Percentiles rank a stretch among this genome's conserved stretches.
Conservation (phyloP, 2,329 filamentous ascomycete species). For the Ceratocystis eucalypticola region DNA sequence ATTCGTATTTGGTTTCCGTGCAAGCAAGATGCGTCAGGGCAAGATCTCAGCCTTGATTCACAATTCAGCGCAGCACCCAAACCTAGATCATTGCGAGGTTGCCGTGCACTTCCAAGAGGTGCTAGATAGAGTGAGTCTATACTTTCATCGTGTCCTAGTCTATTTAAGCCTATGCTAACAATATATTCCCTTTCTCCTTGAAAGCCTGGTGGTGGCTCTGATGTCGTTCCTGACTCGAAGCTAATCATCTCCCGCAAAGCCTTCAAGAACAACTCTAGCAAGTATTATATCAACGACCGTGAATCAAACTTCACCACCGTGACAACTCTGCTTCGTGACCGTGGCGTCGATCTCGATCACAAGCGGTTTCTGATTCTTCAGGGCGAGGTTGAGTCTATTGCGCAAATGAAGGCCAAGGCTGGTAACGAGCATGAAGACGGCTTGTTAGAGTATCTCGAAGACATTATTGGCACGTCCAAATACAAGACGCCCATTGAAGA, state of each 20-base stretch:
- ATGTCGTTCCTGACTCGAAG: slow-evolving; percentile 69
- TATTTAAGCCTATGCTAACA: slow-evolving; percentile 21
- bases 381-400: slow-evolving; percentile 95
- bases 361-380: slow-evolving; percentile 96
- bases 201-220: slow-evolving; percentile 54
- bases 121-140: slow-evolving; percentile 54
- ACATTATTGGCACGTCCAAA: slow-evolving; percentile 97
- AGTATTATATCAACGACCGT: slow-evolving; percentile 89
- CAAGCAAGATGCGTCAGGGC: slow-evolving; percentile 97
- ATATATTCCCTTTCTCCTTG: neutral
- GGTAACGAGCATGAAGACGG: slow-evolving; percentile 92
- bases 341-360: slow-evolving; percentile 90
- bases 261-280: slow-evolving; percentile 96
- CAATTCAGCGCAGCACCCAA: slow-evolving; percentile 77
- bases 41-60: slow-evolving; percentile 97
- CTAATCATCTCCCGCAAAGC: slow-evolving; percentile 81
- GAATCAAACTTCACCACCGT: slow-evolving; percentile 87
- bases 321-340: slow-evolving; percentile 70
- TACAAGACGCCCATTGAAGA: slow-evolving; percentile 97
- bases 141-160: too few species aligned
- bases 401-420: slow-evolving; percentile 97
- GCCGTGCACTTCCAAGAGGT: slow-evolving; percentile 95
- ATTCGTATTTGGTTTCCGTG: slow-evolving; percentile 97
- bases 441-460: slow-evolving; percentile 88
- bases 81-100: slow-evolving; percentile 85